Evolutionary conservation across 192 early-diverging fungal genomes (phyloP).

Genomic region (Coemansia sp.): DNA sequence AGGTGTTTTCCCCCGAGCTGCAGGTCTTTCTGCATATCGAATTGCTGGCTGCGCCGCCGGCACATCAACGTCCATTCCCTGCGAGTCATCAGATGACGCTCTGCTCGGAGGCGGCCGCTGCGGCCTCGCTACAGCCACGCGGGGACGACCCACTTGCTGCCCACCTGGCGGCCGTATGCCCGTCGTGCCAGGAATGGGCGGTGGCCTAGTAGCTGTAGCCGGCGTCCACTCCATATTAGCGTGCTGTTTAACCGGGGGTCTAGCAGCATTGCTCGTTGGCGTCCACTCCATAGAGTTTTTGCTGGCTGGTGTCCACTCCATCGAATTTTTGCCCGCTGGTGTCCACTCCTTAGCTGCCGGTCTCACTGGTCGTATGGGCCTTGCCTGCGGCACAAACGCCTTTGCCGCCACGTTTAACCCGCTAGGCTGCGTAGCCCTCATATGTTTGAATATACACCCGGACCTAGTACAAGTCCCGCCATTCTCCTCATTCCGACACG

Average conservation of each 20-base stretch:
- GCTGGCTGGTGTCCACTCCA: slow-evolving; percentile 7
- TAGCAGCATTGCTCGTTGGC: neutral
- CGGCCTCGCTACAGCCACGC: neutral
- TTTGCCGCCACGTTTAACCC: slow-evolving; percentile 30
- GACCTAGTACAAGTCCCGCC: slow-evolving; percentile 39
- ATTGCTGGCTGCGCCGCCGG: neutral
- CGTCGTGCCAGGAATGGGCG: neutral
- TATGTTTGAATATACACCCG: slow-evolving; percentile 44
- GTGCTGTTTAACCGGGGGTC: neutral
- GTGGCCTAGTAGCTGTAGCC: neutral
- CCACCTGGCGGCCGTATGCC: neutral
- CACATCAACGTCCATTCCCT: slow-evolving; percentile 13
- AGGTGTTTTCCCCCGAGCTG: neutral
- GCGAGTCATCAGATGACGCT: neutral
- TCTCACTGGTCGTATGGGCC: neutral
- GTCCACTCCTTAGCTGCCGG: slow-evolving; percentile 18
- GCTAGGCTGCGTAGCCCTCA: neutral
- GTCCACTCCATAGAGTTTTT: slow-evolving; percentile 27
- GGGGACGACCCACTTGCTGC: neutral
- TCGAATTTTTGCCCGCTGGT: neutral
- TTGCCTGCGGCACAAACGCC: slow-evolving; percentile 38
- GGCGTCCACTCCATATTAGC: slow-evolving; percentile 44
- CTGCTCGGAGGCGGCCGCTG: neutral
- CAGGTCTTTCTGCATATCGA: neutral
- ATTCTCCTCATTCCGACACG: slow-evolving; percentile 47